Evolutionary conservation across 345 rosid species (phyloP).

Genomic region (Acer negundo): DNA sequence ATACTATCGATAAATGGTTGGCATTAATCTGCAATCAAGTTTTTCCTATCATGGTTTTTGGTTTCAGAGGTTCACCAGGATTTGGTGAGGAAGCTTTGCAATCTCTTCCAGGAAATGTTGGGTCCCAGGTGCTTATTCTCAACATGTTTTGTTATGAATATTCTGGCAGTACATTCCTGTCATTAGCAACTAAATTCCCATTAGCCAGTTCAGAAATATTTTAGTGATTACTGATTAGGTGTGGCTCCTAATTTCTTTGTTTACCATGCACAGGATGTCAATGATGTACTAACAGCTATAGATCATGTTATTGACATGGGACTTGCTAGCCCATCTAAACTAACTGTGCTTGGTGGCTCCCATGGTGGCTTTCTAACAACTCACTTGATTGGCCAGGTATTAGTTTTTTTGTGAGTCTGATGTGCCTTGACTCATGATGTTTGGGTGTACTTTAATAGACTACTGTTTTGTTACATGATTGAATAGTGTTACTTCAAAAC

Average conservation of each 20-base stretch:
- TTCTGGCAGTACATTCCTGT: not conserved
- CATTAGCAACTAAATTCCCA: not conserved
- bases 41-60: conserved; percentile 17
- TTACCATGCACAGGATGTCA: conserved; percentile 62
- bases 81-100: conserved; percentile 98
- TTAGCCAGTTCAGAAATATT: not conserved
- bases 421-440: not conserved
- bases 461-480: conserved; percentile 2
- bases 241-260: conserved; percentile 11
- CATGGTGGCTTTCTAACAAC: conserved; percentile 93
- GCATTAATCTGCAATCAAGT: conserved; percentile 9
- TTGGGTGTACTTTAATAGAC: not conserved
- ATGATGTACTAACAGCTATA: conserved; percentile 77
- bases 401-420: not conserved
- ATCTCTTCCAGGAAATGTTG: conserved; percentile 86
- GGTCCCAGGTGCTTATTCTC: conserved; percentile 67
- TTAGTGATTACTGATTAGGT: not conserved
- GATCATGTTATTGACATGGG: conserved; percentile 67
- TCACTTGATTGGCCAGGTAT: conserved; percentile 96
- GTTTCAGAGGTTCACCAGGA: conserved; percentile 87
- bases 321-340: conserved; percentile 69
- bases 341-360: conserved; percentile 83
- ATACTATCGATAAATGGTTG: not conserved
- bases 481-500: not conserved
- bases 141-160: not conserved